Base-by-base conservation (phyloP, 2,329 filamentous ascomycete genomes). In the Chaetomiaceae sp. region DNA sequence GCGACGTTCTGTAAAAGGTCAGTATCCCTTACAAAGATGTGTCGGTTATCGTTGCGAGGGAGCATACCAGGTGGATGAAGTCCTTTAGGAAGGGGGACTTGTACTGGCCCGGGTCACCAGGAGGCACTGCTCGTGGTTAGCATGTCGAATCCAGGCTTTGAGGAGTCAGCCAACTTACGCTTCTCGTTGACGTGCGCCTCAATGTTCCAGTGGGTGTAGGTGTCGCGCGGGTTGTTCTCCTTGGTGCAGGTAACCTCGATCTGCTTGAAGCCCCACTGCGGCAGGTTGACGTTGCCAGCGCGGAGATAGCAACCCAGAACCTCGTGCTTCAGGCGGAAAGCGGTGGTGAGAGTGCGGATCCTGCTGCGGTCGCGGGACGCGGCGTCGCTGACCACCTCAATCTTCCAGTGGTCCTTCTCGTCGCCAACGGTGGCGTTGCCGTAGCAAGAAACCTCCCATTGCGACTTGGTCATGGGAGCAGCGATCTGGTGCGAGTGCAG, bases 231-330 rank as follows among this genome's bases (percentile, higher is more conserved):
- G 65, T 92, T 94, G 76, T 96, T 96, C 63, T 87, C 83, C 77
- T 95, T 96, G 62, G 87, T 85, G 72, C 94, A 99, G 23, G 91
- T 95, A 33, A 94, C 91, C 75, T 99, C 94, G 61, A 99, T 97
- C 74, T 99, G 94, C 77, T 97, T 96, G 80, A 99, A 99, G 69
- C 94, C 94, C 94, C 94, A 99, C 69, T 97, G 94, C 47, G 94
- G 94, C 59, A 99, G 79, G 72, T 97, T 99, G 64, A 91, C 88
- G 65, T 95, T 99, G 63, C 91, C 92, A 55, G 94, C 95, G 60
- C 91, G 87, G 47, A 99, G 83, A 69, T 99, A 99, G 73, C 94
- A 99, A 62, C 88, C 89, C 51, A 97, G 79, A 51, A 84, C 79
- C 38, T 82, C 77, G 69, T 99, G 91, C 71, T 80, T 89, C 53